Base-by-base conservation (phyloP, 78 protist genomes). In the Dictyostelium intermedium region DNA sequence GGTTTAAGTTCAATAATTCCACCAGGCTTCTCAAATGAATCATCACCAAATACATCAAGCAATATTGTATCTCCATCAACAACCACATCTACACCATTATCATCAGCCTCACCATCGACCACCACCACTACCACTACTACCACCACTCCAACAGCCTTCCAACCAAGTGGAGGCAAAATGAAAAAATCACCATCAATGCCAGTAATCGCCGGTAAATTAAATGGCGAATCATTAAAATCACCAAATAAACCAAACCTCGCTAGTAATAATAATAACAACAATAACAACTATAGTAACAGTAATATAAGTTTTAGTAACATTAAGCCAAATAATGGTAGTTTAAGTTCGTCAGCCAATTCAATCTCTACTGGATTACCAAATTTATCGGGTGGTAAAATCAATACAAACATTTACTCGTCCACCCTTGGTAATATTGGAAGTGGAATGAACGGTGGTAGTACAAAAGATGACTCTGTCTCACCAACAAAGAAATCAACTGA, bases 141-240 rank as follows among this genome's bases (percentile, higher is more conserved):
- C 16, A 2, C 82, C 2, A 14, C 73, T 30, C 23, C 86, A 47
- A 56, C 74, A 20, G 1, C 30, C 20, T 60, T 60, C 23, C 74
- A 50, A 50, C 37, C 92, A 18, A 61, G 45, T 45, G 87, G 69
- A 56, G 61, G 53, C 81, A 89, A 89, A 72, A 89, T 89, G 85
- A 89, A 89, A 39, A 89, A 89, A 69, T 89, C 94, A 70, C 94
- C 94, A 14, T 89, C 94, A 8, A 89, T 89, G 94, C 94, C 94
- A 35, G 87, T 80, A 39, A 89, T 89, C 16, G 87, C 87, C 18
- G 84, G 69, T 1, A 78, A 89, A 32, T 79, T 41, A 41, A 61
- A 60, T 50, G n/a, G 60, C 27, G 82, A 27, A 37, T 56, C 27
- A 47, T 50, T 73, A 11, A 77, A 69, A 77, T 76, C 79, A 86